Base-by-base conservation (phyloP, 2,329 filamentous ascomycete species). In the Coniella lustricola region DNA sequence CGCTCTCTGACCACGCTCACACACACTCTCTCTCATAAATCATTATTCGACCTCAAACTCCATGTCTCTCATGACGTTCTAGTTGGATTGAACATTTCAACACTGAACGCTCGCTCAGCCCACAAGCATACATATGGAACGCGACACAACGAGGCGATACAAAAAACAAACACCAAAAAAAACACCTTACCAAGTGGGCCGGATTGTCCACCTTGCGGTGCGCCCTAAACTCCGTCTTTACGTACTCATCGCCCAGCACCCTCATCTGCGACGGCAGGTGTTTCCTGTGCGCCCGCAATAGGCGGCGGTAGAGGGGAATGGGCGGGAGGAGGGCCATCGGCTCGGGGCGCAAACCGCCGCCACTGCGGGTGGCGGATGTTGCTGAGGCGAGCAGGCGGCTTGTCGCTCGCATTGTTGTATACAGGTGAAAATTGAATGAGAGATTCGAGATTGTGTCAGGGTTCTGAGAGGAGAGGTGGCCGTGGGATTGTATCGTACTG, bases 221-320 rank as follows among this genome's bases (percentile, higher is more conserved):
- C 1, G 86, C 85, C 52, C 88, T 78, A 59, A 97, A 98, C 70
- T 98, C 93, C 39, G 82, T 80, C 70, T 94, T 96, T 64, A 97
- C 75, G 67, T 97, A 98, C 64, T 90, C 81, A 62, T 98, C 93
- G 4, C 93, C 93, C 7, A 98, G 70, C 4, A 95, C 50, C 32
- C 93, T 82, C 82, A 82, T 79, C 47, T 95, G 85, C 1, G 68
- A 59, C 0, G 84, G 82, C 9, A 98, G 72, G 59, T 85, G 77
- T 60, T 84, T 88, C 57, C 93, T 81, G 68, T 98, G 93, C 3
- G 87, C 83, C 55, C 93, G 84, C 25, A 98, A 74, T 21, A 98
- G 71, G 32, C 93, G 82, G 51, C 93, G 81, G 71, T 97, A 98
- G 8, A 98, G 77, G 2, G 84, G 88, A 41, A 97, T 85, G 0